These are phyloP conservation scores for Rhizopus sp. DNA, from an alignment of 371 early-diverging fungal species.

Conservation along the genomic window DNA sequence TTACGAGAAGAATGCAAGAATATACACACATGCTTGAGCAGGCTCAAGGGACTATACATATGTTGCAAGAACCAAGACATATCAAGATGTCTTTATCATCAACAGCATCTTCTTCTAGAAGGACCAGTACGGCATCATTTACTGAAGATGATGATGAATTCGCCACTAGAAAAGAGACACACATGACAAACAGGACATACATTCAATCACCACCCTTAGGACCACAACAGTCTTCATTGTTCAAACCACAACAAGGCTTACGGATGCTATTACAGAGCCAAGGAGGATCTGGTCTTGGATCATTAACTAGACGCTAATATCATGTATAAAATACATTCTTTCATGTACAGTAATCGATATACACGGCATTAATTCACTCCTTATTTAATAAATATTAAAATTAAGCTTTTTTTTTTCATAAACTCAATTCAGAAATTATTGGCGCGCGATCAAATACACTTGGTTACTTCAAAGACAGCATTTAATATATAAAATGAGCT, in stretches of 20 bases:
- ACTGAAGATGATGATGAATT: constrained; percentile 16
- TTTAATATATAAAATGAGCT: no score
- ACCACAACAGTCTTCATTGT: constrained; percentile 13
- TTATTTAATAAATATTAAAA: no score
- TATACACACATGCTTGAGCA: constrained; percentile 48
- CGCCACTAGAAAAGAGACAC: background rate
- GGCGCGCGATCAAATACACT: no score
- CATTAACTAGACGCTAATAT: constrained; percentile 1
- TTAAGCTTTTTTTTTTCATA: no score
- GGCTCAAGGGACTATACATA: constrained; percentile 41
- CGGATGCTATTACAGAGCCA: constrained; percentile 21
- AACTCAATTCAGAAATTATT: no score
- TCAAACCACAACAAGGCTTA: constrained; percentile 21
- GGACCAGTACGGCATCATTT: constrained; percentile 15
- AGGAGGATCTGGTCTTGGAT: constrained; percentile 15
- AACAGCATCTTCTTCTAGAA: background rate
- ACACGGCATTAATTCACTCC: no score
- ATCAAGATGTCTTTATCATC: background rate
- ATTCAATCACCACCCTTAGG: constrained; percentile 22
- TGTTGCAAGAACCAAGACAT: constrained; percentile 24
- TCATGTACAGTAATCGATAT: background rate
- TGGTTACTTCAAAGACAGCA: no score
- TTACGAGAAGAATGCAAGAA: constrained; percentile 41
- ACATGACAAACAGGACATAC: constrained; percentile 9
- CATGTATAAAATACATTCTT: background rate